phyloP scores from a whole-genome alignment of 2,329 filamentous ascomycete species.

The Phoma herbarum region DNA sequence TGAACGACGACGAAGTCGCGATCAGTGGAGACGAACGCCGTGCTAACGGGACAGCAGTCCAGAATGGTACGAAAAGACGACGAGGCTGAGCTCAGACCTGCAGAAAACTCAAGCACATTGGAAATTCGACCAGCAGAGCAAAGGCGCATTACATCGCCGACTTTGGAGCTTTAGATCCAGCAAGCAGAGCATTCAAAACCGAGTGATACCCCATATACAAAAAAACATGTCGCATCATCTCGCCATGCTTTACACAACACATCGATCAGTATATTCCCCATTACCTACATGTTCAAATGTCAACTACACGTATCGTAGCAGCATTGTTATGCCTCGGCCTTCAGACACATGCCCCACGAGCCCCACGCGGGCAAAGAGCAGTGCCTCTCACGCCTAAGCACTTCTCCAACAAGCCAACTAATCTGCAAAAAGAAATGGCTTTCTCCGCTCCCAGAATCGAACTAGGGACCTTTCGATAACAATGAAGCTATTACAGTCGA shows the following conservation, averaged over 20 bases:
- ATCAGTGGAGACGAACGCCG: slow-evolving; percentile 50
- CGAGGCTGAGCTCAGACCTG: slow-evolving; percentile 26
- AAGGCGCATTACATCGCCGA: background rate
- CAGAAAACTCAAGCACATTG: background rate
- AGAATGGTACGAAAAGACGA: slow-evolving; percentile 49
- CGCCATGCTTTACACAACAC: background rate
- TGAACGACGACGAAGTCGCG: slow-evolving; percentile 63
- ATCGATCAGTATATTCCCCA: too few relatives aligned
- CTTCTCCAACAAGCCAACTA: too few relatives aligned
- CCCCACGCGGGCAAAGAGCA: too few relatives aligned
- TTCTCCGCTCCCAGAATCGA: too few relatives aligned
- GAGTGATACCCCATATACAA: slow-evolving; percentile 4
- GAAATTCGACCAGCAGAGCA: background rate
- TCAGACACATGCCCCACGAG: too few relatives aligned
- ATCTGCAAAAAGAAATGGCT: too few relatives aligned
- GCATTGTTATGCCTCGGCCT: too few relatives aligned
- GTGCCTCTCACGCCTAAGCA: too few relatives aligned
- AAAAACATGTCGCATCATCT: background rate
- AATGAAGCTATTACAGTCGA: too few relatives aligned
- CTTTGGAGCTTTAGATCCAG: background rate
- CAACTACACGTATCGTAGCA: too few relatives aligned
- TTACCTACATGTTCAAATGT: too few relatives aligned
- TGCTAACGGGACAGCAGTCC: slow-evolving; percentile 41
- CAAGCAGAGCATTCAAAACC: background rate
- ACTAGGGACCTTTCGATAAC: too few relatives aligned